A percentile compares a stretch with the other conserved stretches of the same genome.
Conservation (phyloP, 2,329 filamentous ascomycete species). For the Tolypocladium sp. region DNA sequence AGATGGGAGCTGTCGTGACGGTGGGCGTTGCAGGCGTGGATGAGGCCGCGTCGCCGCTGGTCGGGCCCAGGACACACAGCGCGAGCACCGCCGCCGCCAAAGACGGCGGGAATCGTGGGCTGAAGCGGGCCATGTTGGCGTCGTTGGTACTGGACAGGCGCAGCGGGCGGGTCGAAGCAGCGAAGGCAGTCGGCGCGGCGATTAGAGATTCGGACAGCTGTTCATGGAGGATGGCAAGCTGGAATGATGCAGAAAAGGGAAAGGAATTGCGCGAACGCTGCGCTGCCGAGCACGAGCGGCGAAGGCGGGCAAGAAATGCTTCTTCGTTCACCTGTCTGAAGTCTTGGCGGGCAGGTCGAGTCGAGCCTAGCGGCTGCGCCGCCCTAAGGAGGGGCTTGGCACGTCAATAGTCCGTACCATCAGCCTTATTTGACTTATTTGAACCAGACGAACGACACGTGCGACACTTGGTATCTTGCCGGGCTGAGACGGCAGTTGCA, state of each 20-base stretch:
- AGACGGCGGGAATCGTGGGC: constrained; percentile 4
- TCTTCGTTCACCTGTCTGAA: background rate
- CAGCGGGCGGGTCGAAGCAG: background rate
- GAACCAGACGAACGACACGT: background rate
- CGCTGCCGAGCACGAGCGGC: background rate
- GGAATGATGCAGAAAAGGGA: background rate
- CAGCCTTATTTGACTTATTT: background rate
- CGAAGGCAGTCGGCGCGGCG: background rate
- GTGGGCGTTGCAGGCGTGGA: constrained; percentile 8
- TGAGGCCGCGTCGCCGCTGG: constrained; percentile 7
- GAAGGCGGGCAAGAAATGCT: background rate
- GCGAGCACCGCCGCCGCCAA: constrained; percentile 16
- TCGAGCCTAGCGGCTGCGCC: constrained; percentile 6
- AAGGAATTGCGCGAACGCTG: background rate
- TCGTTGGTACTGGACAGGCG: background rate
- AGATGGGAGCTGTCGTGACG: constrained; percentile 34
- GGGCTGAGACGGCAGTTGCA: background rate
- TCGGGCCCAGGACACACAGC: constrained; percentile 10
- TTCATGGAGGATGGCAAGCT: background rate
- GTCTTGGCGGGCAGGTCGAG: constrained; percentile 1
- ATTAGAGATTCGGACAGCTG: background rate
- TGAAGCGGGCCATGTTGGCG: background rate
- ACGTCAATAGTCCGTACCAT: background rate
- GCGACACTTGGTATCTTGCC: background rate
- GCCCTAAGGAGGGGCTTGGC: constrained; percentile 6